phyloP scores from a whole-genome alignment of 2,329 filamentous ascomycete genomes.

The Huntiella moniliformis region DNA sequence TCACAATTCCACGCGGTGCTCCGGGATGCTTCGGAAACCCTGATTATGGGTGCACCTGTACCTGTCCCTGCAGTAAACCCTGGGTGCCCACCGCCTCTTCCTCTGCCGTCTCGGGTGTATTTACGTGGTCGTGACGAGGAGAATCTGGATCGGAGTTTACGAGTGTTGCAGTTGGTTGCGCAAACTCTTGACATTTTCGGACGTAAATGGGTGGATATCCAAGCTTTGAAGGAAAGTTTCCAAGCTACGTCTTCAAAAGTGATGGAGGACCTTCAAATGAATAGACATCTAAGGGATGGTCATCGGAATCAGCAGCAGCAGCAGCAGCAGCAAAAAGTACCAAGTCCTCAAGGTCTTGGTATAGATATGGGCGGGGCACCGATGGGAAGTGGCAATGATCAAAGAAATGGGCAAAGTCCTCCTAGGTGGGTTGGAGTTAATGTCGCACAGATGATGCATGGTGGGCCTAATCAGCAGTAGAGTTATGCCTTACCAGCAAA shows the following conservation, averaged over 20 bases:
- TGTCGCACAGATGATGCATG: constrained; percentile 24
- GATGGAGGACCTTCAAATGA: constrained; percentile 24
- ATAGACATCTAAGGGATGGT: constrained; percentile 18
- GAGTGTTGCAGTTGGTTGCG: constrained; percentile 33
- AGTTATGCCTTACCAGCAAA: neutral
- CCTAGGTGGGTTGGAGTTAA: constrained; percentile 27
- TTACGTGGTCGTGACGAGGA: constrained; percentile 22
- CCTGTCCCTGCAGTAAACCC: constrained; percentile 25
- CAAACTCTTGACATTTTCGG: constrained; percentile 38
- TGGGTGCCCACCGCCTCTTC: constrained; percentile 31
- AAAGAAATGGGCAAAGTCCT: neutral
- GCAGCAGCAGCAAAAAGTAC: constrained; percentile 11
- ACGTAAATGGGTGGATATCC: constrained; percentile 38
- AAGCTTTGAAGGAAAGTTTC: constrained; percentile 34
- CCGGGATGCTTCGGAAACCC: constrained; percentile 35
- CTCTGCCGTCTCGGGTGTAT: constrained; percentile 28
- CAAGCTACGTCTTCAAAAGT: constrained; percentile 29
- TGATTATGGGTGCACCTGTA: constrained; percentile 29
- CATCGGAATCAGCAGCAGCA: constrained; percentile 15
- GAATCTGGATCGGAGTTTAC: constrained; percentile 36
- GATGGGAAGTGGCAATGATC: neutral
- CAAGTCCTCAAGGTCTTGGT: neutral
- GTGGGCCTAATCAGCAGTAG: constrained; percentile 13
- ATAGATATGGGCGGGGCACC: too few species aligned
- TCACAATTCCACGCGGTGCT: constrained; percentile 44